Base-by-base conservation (phyloP, 768 basidiomycete species). In the Lentinus brumalis region DNA sequence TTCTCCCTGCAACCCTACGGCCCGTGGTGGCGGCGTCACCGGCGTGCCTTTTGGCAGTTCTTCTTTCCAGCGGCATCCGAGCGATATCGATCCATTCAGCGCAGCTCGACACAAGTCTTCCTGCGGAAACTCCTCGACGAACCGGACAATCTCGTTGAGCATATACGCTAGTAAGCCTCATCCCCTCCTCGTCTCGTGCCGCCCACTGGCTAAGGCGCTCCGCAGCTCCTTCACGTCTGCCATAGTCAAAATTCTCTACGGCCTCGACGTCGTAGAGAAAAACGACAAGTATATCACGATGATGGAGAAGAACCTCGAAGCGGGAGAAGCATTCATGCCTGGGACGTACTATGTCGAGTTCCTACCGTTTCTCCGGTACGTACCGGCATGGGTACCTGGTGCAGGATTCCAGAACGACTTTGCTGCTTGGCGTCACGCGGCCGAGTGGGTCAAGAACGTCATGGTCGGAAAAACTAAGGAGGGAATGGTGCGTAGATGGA, bases 1-100 rank as follows among this genome's bases (percentile, higher is more conserved):
- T 44, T 62, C 32, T 49, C 32, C 3, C 44, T 55, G 30, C 49
- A 55, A 49, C 60, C 40, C n/a, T 58, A 65, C 18, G 56, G 59
- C 12, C 30, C 5, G 26, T 52, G 26, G 50, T 59, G 64, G 64
- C 53, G 63, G 38, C 54, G 51, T 2, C 54, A 62, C 16, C 40
- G 58, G 38, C 56, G 66, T 3, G 52, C 51, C 18, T 55, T 67
- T 32, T 59, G 60, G 57, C 57, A 59, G 14, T 49, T 57, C 16
- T 61, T 64, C 46, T 40, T 50, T 15, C 53, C 63, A 1, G 49
- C n/a, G 5, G 53, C 41, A 1, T 21, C 53, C 2, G 4, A n/a
- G 31, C 38, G 18, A 7, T 62, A 61, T 51, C n/a, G 8, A 21
- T 47, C 56, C 5, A 5, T 53, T 0, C 66, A 64, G 47, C 15